phyloP scores from a whole-genome alignment of 2,329 filamentous ascomycete genomes.

The Alternaria postmessia region DNA sequence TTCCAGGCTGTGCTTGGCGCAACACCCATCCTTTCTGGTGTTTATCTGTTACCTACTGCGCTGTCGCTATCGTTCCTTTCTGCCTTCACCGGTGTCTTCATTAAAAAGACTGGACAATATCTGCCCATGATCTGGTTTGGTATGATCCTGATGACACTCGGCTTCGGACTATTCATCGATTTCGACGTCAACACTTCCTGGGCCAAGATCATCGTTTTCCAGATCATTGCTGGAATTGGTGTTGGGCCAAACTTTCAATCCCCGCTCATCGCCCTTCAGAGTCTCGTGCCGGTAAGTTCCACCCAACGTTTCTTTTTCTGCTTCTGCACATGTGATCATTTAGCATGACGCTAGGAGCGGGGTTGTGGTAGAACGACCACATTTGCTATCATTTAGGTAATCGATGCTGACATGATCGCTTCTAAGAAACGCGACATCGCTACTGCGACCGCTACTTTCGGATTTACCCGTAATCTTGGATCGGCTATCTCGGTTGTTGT shows the following conservation, averaged over 20 bases:
- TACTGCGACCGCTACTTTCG: constrained; percentile 72
- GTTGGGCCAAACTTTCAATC: constrained; percentile 74
- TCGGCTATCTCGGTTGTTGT: constrained; percentile 74
- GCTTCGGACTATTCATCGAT: constrained; percentile 51
- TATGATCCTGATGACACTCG: constrained; percentile 48
- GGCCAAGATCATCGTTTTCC: constrained; percentile 52
- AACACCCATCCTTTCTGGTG: constrained; percentile 73
- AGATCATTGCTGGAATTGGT: constrained; percentile 51
- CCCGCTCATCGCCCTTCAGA: constrained; percentile 73
- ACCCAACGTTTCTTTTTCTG: constrained; percentile 1
- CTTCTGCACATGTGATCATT: constrained; percentile 2
- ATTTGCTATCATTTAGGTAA: constrained; percentile 5
- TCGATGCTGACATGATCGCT: constrained; percentile 21
- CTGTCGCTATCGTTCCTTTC: constrained; percentile 72
- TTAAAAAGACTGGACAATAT: constrained; percentile 57
- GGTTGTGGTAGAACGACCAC: constrained; percentile 3
- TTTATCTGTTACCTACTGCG: constrained; percentile 76
- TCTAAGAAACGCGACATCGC: constrained; percentile 66
- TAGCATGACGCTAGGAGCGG: constrained; percentile 7
- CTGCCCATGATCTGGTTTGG: constrained; percentile 51
- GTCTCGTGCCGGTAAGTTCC: constrained; percentile 59
- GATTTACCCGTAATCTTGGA: constrained; percentile 73
- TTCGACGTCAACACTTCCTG: constrained; percentile 43
- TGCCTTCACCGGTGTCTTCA: constrained; percentile 62
- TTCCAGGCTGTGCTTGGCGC: constrained; percentile 79